Conservation (phyloP, 257 asterid species). For the Solanum ossicruentum region DNA sequence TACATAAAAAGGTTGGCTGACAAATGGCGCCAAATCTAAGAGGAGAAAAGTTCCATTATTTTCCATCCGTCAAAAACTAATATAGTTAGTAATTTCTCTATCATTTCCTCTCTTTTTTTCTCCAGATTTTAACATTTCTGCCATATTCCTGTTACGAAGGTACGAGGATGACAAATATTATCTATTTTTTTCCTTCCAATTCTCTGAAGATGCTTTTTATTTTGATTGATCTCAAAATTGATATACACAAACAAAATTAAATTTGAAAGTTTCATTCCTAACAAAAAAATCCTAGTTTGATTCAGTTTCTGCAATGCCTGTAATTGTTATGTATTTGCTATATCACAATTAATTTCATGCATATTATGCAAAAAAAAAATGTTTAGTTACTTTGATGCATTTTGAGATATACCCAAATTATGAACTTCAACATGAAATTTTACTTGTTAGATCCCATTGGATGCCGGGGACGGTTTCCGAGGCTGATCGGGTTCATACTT, state of each 20-base stretch:
- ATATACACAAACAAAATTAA: background rate
- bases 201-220: background rate
- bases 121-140: background rate
- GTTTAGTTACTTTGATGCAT: background rate
- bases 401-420: background rate
- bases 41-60: background rate
- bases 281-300: background rate
- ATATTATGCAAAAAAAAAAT: background rate
- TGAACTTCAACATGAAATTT: background rate
- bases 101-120: background rate
- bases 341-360: background rate
- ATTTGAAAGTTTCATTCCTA: background rate
- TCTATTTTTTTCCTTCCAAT: background rate
- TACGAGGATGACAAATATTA: background rate
- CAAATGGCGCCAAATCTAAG: slow-evolving; percentile 6
- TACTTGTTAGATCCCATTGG: background rate
- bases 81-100: background rate
- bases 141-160: background rate
- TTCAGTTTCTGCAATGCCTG: background rate
- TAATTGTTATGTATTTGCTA: background rate
- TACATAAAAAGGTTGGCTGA: slow-evolving; percentile 7
- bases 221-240: background rate
- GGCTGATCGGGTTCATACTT: background rate
- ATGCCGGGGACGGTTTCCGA: background rate
- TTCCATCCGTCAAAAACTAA: background rate